Percentiles rank a stretch among this genome's conserved stretches.
Evolutionary conservation across 2,329 filamentous ascomycete genomes (phyloP).

Genomic region (Aspergillus pseudotamarii): DNA sequence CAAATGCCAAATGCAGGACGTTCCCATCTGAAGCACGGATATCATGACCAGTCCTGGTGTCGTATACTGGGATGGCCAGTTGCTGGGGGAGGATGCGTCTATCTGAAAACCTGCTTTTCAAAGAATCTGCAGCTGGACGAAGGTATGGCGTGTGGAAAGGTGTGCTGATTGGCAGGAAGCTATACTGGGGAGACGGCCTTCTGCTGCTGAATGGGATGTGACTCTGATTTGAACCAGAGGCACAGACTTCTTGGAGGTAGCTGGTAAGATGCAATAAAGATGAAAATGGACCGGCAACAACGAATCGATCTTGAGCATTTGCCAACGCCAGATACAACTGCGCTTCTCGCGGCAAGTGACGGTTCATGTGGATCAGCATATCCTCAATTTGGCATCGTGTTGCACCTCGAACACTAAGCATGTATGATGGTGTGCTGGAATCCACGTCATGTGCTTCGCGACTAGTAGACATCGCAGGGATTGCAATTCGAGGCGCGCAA

Average conservation of each 20-base stretch:
- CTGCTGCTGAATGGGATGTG: slow-evolving; percentile 36
- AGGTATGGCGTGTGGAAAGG: slow-evolving; percentile 47
- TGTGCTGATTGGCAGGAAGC: slow-evolving; percentile 45
- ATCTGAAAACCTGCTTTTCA: slow-evolving; percentile 21
- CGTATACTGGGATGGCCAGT: slow-evolving; percentile 36
- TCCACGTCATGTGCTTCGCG: not conserved
- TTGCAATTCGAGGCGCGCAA: slow-evolving; percentile 12
- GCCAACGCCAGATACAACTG: slow-evolving; percentile 14
- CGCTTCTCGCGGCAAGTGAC: not conserved
- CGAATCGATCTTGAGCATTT: slow-evolving; percentile 21
- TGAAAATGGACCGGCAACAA: slow-evolving; percentile 19
- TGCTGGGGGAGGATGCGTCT: slow-evolving; percentile 10
- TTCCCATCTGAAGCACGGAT: slow-evolving; percentile 19
- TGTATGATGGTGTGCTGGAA: slow-evolving; percentile 14
- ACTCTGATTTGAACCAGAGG: slow-evolving; percentile 16
- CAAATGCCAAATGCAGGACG: slow-evolving; percentile 14
- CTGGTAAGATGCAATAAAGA: slow-evolving; percentile 17
- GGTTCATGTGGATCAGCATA: slow-evolving; percentile 13
- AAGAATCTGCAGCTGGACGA: slow-evolving; percentile 20
- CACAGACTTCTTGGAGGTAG: slow-evolving; percentile 7
- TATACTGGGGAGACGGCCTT: slow-evolving; percentile 27
- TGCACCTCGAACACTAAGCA: slow-evolving; percentile 21
- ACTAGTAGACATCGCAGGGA: not conserved
- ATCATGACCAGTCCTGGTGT: slow-evolving; percentile 33
- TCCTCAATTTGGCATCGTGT: not conserved